These are phyloP conservation scores for Paramyrothecium sp. DNA, from an alignment of 2,329 filamentous ascomycete species.

Conservation along the genomic window DNA sequence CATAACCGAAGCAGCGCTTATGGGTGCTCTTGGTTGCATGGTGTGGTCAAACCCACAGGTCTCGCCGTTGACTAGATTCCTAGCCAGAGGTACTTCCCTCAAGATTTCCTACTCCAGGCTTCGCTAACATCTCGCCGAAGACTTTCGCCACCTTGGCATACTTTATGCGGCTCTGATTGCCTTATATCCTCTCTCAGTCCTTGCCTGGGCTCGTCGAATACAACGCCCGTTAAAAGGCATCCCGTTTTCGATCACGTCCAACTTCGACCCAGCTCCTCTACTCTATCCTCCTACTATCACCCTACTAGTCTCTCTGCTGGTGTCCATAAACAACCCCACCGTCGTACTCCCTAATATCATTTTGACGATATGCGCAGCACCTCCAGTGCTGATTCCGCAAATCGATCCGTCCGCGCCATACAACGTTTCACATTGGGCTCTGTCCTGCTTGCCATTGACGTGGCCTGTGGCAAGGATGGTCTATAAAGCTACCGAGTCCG, in stretches of 20 bases:
- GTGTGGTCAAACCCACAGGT: conserved; percentile 47
- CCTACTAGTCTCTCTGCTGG: conserved; percentile 71
- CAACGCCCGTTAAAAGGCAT: conserved; percentile 34
- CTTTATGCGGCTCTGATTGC: conserved; percentile 39
- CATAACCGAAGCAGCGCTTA: conserved; percentile 48
- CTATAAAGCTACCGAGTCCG: conserved; percentile 30
- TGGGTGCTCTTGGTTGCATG: conserved; percentile 47
- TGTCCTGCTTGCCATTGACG: conserved; percentile 68
- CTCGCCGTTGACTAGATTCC: conserved; percentile 41
- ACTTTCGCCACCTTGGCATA: conserved; percentile 37
- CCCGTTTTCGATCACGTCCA: conserved; percentile 59
- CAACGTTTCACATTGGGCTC: conserved; percentile 73
- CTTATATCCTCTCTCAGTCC: conserved; percentile 61
- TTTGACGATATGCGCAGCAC: conserved; percentile 76
- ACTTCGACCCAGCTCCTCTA: conserved; percentile 91
- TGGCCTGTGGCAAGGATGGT: conserved; percentile 20
- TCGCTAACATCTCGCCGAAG: conserved; percentile 26
- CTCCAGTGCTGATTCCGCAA: conserved; percentile 69
- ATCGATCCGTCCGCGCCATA: conserved; percentile 54
- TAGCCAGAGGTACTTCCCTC: conserved; percentile 44
- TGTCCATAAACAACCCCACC: conserved; percentile 60
- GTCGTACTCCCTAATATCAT: conserved; percentile 76
- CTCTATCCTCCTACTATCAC: conserved; percentile 80
- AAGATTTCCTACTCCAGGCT: not conserved
- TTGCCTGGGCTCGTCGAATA: conserved; percentile 44